phyloP scores from a whole-genome alignment of 2,329 filamentous ascomycete genomes.

The Ophiocordyceps camponoti-saundersi region DNA sequence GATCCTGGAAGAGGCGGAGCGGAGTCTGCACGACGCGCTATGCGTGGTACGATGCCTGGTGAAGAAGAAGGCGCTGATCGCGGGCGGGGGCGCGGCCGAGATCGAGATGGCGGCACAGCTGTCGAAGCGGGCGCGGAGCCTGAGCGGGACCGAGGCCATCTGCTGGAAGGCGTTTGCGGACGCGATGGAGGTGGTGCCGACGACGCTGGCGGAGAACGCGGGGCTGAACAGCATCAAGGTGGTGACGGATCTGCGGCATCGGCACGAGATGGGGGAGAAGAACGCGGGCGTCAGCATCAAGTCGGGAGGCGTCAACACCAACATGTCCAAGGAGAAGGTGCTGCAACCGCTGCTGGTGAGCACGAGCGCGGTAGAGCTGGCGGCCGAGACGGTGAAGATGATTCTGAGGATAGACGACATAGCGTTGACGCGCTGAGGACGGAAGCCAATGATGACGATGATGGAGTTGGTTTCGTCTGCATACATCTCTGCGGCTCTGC shows the following conservation, averaged over 20 bases:
- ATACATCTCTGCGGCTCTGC: not conserved
- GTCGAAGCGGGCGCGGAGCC: constrained; percentile 61
- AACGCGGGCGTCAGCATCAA: constrained; percentile 98
- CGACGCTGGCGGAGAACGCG: constrained; percentile 91
- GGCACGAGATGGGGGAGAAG: constrained; percentile 87
- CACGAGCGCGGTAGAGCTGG: constrained; percentile 93
- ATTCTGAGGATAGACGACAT: constrained; percentile 53
- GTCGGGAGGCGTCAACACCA: constrained; percentile 88
- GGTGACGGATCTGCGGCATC: constrained; percentile 84
- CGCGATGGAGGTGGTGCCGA: constrained; percentile 91
- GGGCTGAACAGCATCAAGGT: constrained; percentile 98
- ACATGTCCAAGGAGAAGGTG: constrained; percentile 94
- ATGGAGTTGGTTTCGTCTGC: not conserved
- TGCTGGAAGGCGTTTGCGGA: constrained; percentile 99
- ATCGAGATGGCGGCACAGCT: constrained; percentile 88
- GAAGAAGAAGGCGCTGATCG: constrained; percentile 99
- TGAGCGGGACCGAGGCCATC: constrained; percentile 85
- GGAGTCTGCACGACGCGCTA: constrained; percentile 89
- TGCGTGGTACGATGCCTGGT: constrained; percentile 95
- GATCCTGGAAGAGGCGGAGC: constrained; percentile 93
- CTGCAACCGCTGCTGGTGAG: constrained; percentile 90
- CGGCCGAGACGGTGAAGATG: constrained; percentile 98
- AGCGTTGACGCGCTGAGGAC: constrained; percentile 37
- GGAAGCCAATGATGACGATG: not conserved
- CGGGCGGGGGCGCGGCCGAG: constrained; percentile 89